Base-by-base conservation (phyloP, 1,139 yeast species). In the Nematodospora anomalae region DNA sequence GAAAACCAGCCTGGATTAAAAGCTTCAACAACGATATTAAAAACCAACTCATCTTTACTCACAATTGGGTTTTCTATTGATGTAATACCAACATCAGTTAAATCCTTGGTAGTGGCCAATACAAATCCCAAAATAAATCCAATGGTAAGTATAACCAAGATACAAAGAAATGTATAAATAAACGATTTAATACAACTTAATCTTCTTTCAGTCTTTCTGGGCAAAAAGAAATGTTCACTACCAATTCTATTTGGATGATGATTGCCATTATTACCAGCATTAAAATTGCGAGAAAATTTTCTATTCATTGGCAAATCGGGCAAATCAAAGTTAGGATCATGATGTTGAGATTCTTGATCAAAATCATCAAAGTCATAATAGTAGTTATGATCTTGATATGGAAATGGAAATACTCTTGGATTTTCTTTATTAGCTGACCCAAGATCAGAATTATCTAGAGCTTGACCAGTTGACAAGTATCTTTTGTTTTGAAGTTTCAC, bases 1-100 rank as follows among this genome's bases (percentile, higher is more conserved):
- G 86, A 73, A 49, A 84, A 72, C 67, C 87, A 76, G 0, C 97
- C 96, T 1, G 97, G 97, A 56, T 92, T 92, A 47, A 82, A 76
- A 1, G 95, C 95, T 44, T 80, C 83, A 14, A 88, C 79, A 3
- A 78, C 75, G 45, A 90, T 65, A 56, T 84, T 88, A 62, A 90
- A 88, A 2, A 89, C 76, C 36, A 92, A 66, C 54, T 89, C 97
- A 52, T 89, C 96, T 47, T 83, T 81, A 42, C 95, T 82, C 3
- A 88, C 87, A 20, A 90, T 67, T 1, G 92, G 76, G 49, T 86
- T 87, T 38, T 77, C 78, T 35, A 90, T 70, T 10, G 78, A 65
- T 1, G 67, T 58, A 9, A 89, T 76, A 18, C 75, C 63, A 20
- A 88, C 83, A 44, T 76, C 71, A 38, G 83, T 79, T 43, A 92